Evolutionary conservation across 345 rosid species (phyloP), one percentile per base, ranked within the genome.

Genomic region (Pistacia vera): DNA sequence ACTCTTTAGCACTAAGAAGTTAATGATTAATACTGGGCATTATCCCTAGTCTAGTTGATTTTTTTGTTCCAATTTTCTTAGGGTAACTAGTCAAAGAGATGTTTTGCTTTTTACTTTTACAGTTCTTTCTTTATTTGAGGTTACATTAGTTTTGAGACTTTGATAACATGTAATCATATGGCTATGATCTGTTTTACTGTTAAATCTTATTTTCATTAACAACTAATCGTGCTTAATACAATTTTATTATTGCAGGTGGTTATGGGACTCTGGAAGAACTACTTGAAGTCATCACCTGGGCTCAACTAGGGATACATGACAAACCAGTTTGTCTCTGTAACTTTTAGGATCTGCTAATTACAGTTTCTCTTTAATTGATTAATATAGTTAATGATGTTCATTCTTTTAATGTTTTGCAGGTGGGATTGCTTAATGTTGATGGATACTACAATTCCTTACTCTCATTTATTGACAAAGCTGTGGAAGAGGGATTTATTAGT

Each of bases 201-300:
- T 41, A 41, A 41, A 41, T 41, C 46, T 41, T 41, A 41, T 6
- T 41, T 5, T 6, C 5, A 41, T 41, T 8, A 41, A 7, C 10
- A 8, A 7, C 8, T 41, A 8, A 41, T 41, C 8, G 46, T 1
- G 46, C 46, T 7, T 7, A 1, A 41, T 41, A 41, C 46, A 41
- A 41, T 41, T 30, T 41, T 0, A 41, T 41, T 41, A 41, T 8
- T 79, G 63, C 86, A 93, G 98, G 99, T 82, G 98, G 99, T 67
- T 96, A 96, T 86, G 99, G 98, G 41, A 96, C 99, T 54, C 90
- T 96, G 72, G 99, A 96, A 83, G 99, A 96, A 78, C 86, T 96
- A 79, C 97, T 96, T 73, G 99, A 96, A 79, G 99, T 93, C 58
- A 96, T 96, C 69, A 89, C 99, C 66, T 96, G 99, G 99, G 99